phyloP scores from a whole-genome alignment of 306 rosid species.

The Gastrolobium bilobum region DNA sequence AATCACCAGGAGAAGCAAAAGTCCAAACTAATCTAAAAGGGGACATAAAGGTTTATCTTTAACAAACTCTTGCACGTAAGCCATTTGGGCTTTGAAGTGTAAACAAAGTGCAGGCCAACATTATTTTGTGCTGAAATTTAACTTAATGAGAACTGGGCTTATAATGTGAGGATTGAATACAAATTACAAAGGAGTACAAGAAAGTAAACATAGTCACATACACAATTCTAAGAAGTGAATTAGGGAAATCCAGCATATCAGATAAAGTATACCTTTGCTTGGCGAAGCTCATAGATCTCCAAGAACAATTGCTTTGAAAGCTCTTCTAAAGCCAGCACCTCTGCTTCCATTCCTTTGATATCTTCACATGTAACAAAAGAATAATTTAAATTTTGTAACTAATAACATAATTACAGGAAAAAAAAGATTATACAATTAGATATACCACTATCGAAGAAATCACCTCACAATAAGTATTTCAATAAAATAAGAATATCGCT shows the following conservation, averaged over 20 bases:
- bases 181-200: neutral
- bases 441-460: constrained; percentile 5
- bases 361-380: constrained; percentile 59
- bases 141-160: neutral
- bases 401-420: constrained; percentile 23
- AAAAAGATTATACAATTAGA: constrained; percentile 34
- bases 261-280: constrained; percentile 81
- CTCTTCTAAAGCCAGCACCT: constrained; percentile 93
- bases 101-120: neutral
- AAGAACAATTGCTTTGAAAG: constrained; percentile 94
- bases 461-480: constrained; percentile 27
- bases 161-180: constrained; percentile 10
- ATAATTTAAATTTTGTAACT: constrained; percentile 40
- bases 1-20: neutral
- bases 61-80: constrained; percentile 1
- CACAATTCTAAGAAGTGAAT: constrained; percentile 16
- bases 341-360: constrained; percentile 90
- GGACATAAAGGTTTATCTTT: neutral
- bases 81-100: constrained; percentile 11
- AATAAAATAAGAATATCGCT: neutral
- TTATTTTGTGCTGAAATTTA: constrained; percentile 24
- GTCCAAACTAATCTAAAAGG: constrained; percentile 22
- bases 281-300: constrained; percentile 97
- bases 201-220: constrained; percentile 4
- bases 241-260: constrained; percentile 36